Base-by-base conservation (phyloP, 2,329 filamentous ascomycete species). In the Thelonectria blattea region DNA sequence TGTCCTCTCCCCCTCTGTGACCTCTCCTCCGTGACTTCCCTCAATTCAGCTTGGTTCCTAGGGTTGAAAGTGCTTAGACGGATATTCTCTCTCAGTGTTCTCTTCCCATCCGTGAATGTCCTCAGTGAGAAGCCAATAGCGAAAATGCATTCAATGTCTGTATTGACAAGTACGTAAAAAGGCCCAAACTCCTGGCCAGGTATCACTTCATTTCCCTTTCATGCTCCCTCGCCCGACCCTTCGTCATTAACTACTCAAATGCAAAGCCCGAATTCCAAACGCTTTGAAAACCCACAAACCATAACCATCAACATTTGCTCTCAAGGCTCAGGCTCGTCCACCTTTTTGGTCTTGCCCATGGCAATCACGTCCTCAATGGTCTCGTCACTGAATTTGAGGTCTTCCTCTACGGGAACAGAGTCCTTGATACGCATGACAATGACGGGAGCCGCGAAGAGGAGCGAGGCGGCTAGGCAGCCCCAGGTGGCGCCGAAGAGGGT, bases 351-450 rank as follows among this genome's bases (percentile, higher is more conserved):
- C 5, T 39, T 43, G 0, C 62, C 54, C 10, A 52, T 56, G 9
- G 56, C 62, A 41, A 71, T 52, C 22, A 96, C 89, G 65, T 96
- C 91, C 50, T 85, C 86, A 9, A 89, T 73, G 0, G 90, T 95
- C 83, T 96, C 92, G 72, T 96, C 93, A 32, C 90, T 92, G 76
- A 93, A 93, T 72, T 88, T 88, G 52, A 97, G 80, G 76, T 97
- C 93, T 58, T 93, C 88, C 76, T 94, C 91, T 7, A 96, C 69
- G 1, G 85, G 74, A 20, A 92, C 86, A 15, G 88, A 90, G 66
- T 96, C 91, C 75, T 90, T 85, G 74, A 97, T 89, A 77, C 88
- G 89, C 70, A 87, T 78, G 71, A 90, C 86, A 73, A 96, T 89
- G 59, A 97, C 85, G 0, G 93, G 93, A 0, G 89, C 82, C 3